phyloP scores from a whole-genome alignment of 2,329 filamentous ascomycete genomes.

The Colletotrichum filicis region DNA sequence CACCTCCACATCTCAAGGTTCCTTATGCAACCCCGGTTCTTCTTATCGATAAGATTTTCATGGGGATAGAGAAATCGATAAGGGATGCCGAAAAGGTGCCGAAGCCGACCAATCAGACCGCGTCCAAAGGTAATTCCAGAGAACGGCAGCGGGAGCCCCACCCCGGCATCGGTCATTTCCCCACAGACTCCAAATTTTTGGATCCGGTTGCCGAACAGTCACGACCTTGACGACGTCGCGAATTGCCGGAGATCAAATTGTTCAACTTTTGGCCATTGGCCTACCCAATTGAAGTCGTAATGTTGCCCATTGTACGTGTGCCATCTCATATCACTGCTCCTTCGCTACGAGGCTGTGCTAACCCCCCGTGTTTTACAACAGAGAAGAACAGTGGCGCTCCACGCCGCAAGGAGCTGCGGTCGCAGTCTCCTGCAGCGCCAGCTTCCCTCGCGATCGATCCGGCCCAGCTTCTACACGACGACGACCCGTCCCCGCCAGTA shows the following conservation, averaged over 20 bases:
- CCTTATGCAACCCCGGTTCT: too few relatives aligned
- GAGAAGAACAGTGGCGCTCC: constrained; percentile 44
- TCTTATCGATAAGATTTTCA: neutral
- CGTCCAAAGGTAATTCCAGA: constrained; percentile 14
- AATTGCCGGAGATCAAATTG: neutral
- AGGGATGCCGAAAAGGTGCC: neutral
- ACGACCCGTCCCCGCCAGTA: constrained; percentile 50
- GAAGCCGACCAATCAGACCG: constrained; percentile 11
- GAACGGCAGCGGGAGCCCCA: constrained; percentile 18
- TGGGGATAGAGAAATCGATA: neutral
- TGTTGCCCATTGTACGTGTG: constrained; percentile 33
- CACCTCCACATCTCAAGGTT: neutral
- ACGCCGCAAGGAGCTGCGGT: constrained; percentile 44
- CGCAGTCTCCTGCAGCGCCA: constrained; percentile 59
- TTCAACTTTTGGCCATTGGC: constrained; percentile 10
- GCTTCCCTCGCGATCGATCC: constrained; percentile 15
- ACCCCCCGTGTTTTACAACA: constrained; percentile 9
- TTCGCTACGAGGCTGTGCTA: neutral
- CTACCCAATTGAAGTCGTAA: neutral
- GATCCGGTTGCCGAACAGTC: neutral
- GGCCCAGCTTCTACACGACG: constrained; percentile 22
- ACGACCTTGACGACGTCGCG: constrained; percentile 17
- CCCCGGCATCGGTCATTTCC: constrained; percentile 2
- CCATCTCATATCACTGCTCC: neutral
- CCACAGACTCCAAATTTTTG: constrained; percentile 29